A percentile compares a stretch with the other conserved stretches of the same genome.
Evolutionary conservation across 805 yeast genomes (phyloP).

Genomic region (Ogataea salicorniae): DNA sequence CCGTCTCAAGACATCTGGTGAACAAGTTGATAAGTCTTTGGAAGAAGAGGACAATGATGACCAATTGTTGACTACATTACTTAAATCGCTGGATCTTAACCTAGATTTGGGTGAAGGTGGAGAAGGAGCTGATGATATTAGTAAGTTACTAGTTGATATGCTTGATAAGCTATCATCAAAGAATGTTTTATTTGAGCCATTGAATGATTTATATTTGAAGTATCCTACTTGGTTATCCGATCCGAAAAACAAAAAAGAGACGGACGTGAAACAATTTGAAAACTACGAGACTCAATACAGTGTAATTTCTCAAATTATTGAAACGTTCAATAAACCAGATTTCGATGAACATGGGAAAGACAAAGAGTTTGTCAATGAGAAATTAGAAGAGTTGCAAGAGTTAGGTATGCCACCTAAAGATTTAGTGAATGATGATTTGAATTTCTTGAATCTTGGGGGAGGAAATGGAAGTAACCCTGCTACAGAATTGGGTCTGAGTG

Average conservation of each 20-base stretch:
- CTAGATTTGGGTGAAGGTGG: constrained; percentile 26
- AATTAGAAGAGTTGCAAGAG: constrained; percentile 65
- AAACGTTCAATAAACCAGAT: constrained; percentile 57
- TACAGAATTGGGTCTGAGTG: constrained; percentile 38
- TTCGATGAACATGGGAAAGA: constrained; percentile 50
- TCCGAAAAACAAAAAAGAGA: constrained; percentile 36
- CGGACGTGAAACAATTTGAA: constrained; percentile 22
- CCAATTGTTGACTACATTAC: constrained; percentile 54
- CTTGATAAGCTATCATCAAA: constrained; percentile 79
- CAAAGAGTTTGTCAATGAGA: constrained; percentile 48
- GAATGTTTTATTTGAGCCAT: constrained; percentile 81
- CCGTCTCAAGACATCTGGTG: constrained; percentile 73
- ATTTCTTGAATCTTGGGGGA: constrained; percentile 31
- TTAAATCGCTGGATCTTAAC: constrained; percentile 54
- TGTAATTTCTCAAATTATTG: constrained; percentile 56
- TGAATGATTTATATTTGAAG: constrained; percentile 70
- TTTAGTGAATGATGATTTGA: constrained; percentile 42
- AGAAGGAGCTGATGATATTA: constrained; percentile 31
- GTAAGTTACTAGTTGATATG: constrained; percentile 64
- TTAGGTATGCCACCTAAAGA: constrained; percentile 80
- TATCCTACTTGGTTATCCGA: constrained; percentile 66
- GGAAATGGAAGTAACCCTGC: constrained; percentile 10
- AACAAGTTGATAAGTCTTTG: constrained; percentile 56
- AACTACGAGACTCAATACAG: constrained; percentile 59
- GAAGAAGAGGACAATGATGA: constrained; percentile 35